Base-by-base conservation (phyloP, 2,329 filamentous ascomycete genomes). In the Aspergillus sp. region DNA sequence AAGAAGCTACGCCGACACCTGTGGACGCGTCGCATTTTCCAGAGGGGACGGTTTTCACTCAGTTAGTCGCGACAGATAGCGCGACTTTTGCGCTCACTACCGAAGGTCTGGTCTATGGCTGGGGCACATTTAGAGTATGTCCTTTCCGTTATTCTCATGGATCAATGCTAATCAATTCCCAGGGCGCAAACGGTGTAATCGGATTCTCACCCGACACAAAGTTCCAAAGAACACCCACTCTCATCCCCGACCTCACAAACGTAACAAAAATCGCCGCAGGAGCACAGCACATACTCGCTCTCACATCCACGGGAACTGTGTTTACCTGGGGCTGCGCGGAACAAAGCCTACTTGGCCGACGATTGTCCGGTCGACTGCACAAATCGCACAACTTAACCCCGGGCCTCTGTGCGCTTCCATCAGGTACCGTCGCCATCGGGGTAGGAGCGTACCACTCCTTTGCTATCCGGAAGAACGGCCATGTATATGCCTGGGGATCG, bases 121-220 rank as follows among this genome's bases (percentile, higher is more conserved):
- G 88, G 86, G 88, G 88, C 33, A 89, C 86, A 9, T 93, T 93
- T 73, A 75, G 86, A 56, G 77, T 82, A 71, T 62, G 74, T 67
- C 35, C 13, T 45, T n/a, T n/a, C 19, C 4, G 19, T 19, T 19
- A 7, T 32, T n/a, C 7, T 36, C 12, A 13, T 32, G 8, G 9
- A 44, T 39, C 31, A 39, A 32, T 29, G 36, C 30, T 39, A 40
- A 46, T 32, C 40, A 37, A 7, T 1, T 6, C 30, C 36, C 75
- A 70, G 49, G 76, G 74, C 53, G 81, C 78, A 52, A 78, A 81
- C 54, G 79, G 78, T 35, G 75, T 76, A 35, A 70, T 81, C 35
- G 78, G 77, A 39, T 82, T 78, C 57, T 70, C 65, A 33, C 62
- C 62, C 33, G 60, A 64, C 13, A 67, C 62, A 7, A 66, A 71